phyloP scores from a whole-genome alignment of 805 yeast species.

The Ogataea methanolica region DNA sequence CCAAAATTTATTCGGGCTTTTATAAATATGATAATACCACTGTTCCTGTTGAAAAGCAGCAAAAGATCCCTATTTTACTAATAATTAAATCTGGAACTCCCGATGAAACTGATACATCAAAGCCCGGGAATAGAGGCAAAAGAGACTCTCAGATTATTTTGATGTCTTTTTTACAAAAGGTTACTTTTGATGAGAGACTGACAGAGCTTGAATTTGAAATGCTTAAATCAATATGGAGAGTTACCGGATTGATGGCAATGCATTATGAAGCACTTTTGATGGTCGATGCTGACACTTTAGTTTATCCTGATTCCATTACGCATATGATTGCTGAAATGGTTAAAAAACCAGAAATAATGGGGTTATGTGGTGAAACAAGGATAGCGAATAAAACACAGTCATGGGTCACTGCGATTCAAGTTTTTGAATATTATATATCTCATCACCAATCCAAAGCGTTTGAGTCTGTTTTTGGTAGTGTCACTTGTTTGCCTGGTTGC shows the following conservation, averaged over 20 bases:
- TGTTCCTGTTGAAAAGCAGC: conserved; percentile 77
- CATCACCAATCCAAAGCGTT: conserved; percentile 94
- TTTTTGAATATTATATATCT: conserved; percentile 87
- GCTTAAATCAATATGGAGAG: conserved; percentile 67
- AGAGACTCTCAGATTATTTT: conserved; percentile 90
- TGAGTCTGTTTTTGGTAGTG: conserved; percentile 93
- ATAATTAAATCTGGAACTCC: conserved; percentile 89
- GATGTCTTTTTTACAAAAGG: conserved; percentile 84
- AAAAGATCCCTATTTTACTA: conserved; percentile 72
- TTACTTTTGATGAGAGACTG: conserved; percentile 93
- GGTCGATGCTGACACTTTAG: conserved; percentile 95
- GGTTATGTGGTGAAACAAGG: conserved; percentile 92
- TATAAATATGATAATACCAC: conserved; percentile 78
- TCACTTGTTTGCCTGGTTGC: conserved; percentile 94
- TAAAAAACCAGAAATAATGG: conserved; percentile 82
- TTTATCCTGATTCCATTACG: conserved; percentile 79
- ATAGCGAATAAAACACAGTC: conserved; percentile 76
- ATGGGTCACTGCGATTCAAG: conserved; percentile 93
- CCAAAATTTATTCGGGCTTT: conserved; percentile 92
- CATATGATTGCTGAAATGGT: conserved; percentile 91
- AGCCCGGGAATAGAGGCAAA: conserved; percentile 94
- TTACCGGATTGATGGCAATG: conserved; percentile 82
- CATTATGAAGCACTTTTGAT: conserved; percentile 77
- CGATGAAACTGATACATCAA: conserved; percentile 60
- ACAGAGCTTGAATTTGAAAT: conserved; percentile 82